Base-by-base conservation (phyloP, 768 basidiomycete species). In the Xanthoconium purpureum region DNA sequence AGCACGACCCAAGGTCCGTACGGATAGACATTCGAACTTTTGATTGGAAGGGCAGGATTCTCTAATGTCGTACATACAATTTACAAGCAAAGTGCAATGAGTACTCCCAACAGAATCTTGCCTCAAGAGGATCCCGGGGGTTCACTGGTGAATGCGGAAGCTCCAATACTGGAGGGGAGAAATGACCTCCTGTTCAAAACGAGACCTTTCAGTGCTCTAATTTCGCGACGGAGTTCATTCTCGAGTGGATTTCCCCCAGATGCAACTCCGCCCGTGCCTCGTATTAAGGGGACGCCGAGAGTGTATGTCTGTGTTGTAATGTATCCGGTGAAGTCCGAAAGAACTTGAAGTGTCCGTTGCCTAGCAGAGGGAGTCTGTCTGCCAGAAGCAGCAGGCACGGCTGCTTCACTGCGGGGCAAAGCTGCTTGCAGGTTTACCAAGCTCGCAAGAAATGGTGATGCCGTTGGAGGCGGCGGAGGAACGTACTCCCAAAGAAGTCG, bases 311-410 rank as follows among this genome's bases (percentile, higher is more conserved):
- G 87, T 10, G 87, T 79, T 55, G 87, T 85, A 64, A 92, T 80
- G 68, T 89, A 90, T 6, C 90, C 89, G 0, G 89, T 91, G 57
- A 92, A 80, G 62, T 89, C 85, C 2, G 85, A 79, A 38, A 91
- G 76, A 0, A 81, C 68, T 65, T 90, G 81, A 8, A 91, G 73
- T 11, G 84, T 84, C 62, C 84, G 79, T 62, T 88, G 86, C 63
- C 77, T 75, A 8, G 78, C 52, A 36, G 64, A 73, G 29, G 50
- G 59, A 15, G 46, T 50, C 8, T 17, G 63, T 44, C 42, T 24
- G 2, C 28, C 62, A 49, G 56, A 56, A 50, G 29, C 45, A 53
- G 65, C 14, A 59, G 20, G 59, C 36, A 51, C 55, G 28, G 39
- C 47, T 40, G 58, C 51, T 67, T 61, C 42, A 54, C 33, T 48